These are phyloP conservation scores for Hemisphaericaspora lyxosophila DNA, from an alignment of 1,139 yeast species.

Conservation along the genomic window DNA sequence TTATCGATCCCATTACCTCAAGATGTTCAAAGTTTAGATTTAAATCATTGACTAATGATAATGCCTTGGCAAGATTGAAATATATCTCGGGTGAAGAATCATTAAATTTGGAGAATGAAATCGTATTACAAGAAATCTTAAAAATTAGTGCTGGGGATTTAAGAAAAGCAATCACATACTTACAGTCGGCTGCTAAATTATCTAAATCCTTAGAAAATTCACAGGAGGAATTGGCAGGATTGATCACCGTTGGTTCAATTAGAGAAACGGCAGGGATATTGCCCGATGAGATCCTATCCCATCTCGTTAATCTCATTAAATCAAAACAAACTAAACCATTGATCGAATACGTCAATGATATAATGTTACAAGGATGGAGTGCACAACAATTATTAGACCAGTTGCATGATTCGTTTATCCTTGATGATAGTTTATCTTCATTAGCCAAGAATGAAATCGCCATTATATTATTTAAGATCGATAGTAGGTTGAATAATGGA, in stretches of 20 bases:
- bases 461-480: conserved; percentile 68
- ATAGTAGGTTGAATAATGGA: conserved; percentile 75
- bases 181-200: conserved; percentile 83
- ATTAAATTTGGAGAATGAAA: conserved; percentile 43
- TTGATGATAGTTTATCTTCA: conserved; percentile 55
- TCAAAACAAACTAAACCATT: conserved; percentile 39
- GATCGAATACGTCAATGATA: conserved; percentile 48
- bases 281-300: conserved; percentile 52
- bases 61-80: conserved; percentile 67
- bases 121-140: conserved; percentile 61
- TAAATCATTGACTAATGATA: conserved; percentile 67
- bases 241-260: conserved; percentile 46
- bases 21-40: conserved; percentile 95
- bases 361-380: conserved; percentile 81
- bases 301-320: conserved; percentile 41
- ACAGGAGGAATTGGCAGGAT: conserved; percentile 24
- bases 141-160: conserved; percentile 81
- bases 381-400: conserved; percentile 79
- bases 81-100: conserved; percentile 59
- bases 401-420: conserved; percentile 70
- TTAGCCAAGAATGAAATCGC: conserved; percentile 66
- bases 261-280: conserved; percentile 87
- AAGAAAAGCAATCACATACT: conserved; percentile 85
- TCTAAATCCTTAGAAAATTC: conserved; percentile 28
- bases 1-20: conserved; percentile 94